phyloP scores from a whole-genome alignment of 257 asterid species.

The Solanum megistacrolobum region DNA sequence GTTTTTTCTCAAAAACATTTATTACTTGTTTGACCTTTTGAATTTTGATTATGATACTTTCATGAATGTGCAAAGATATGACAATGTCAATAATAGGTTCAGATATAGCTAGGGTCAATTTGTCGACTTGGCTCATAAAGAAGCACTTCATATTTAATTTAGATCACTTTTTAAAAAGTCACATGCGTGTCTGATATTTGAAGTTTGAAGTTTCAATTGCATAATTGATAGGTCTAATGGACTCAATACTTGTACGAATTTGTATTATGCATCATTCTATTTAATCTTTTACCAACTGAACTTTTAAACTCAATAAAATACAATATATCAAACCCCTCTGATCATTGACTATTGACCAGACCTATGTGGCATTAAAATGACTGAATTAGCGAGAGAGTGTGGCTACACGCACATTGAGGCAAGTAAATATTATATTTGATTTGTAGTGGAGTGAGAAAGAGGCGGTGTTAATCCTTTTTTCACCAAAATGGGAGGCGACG shows the following conservation, averaged over 20 bases:
- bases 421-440: not conserved
- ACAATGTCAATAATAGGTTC: not conserved
- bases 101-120: not conserved
- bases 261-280: too few species aligned
- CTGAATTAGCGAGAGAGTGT: accelerated
- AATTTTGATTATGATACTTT: not conserved
- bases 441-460: not conserved
- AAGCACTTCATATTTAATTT: not conserved
- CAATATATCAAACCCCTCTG: accelerated
- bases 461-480: accelerated
- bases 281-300: accelerated
- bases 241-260: accelerated
- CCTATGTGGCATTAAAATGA: too few species aligned
- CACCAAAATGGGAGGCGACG: not conserved
- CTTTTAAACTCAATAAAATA: accelerated
- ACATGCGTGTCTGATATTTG: not conserved
- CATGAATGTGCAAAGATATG: not conserved
- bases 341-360: not conserved
- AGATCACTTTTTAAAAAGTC: not conserved
- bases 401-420: not conserved
- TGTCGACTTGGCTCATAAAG: not conserved
- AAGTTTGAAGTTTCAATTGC: not conserved
- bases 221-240: not conserved
- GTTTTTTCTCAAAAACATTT: not conserved
- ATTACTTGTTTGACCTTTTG: not conserved